phyloP scores from a whole-genome alignment of 129 eudicot genomes.

The Pulicaria dysenterica region DNA sequence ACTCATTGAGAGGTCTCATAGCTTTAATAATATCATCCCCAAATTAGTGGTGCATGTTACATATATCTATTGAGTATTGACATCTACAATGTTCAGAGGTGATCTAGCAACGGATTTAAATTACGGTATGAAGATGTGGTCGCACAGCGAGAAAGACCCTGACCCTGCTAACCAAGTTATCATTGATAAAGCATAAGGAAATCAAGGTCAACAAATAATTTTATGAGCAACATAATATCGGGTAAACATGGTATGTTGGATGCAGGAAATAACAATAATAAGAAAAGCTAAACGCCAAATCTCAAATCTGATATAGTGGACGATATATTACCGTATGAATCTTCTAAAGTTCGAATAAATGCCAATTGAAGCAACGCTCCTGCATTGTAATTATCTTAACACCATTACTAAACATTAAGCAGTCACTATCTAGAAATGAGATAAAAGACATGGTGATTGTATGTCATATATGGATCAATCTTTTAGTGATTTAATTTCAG shows the following conservation, averaged over 20 bases:
- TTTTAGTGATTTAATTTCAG: neutral
- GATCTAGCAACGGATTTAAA: no score
- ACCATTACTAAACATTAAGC: conserved; percentile 15
- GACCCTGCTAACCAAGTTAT: no score
- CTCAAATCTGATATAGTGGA: neutral
- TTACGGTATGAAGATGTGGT: no score
- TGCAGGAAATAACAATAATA: conserved; percentile 1
- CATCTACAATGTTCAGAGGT: neutral
- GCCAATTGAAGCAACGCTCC: conserved; percentile 76
- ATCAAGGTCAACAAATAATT: neutral
- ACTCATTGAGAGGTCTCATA: neutral
- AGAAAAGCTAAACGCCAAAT: conserved; percentile 15
- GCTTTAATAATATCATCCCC: neutral
- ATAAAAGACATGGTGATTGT: neutral
- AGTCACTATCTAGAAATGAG: neutral
- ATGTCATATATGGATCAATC: neutral
- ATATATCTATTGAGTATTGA: neutral
- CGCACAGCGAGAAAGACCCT: no score
- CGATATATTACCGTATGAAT: conserved; percentile 56
- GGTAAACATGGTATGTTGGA: neutral
- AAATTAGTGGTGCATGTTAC: neutral
- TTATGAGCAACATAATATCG: neutral
- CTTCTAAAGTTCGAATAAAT: conserved; percentile 66
- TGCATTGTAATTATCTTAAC: conserved; percentile 37
- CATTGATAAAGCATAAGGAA: no score